Evolutionary conservation across 257 asterid species (phyloP).

Genomic region (Cruciata laevipes): DNA sequence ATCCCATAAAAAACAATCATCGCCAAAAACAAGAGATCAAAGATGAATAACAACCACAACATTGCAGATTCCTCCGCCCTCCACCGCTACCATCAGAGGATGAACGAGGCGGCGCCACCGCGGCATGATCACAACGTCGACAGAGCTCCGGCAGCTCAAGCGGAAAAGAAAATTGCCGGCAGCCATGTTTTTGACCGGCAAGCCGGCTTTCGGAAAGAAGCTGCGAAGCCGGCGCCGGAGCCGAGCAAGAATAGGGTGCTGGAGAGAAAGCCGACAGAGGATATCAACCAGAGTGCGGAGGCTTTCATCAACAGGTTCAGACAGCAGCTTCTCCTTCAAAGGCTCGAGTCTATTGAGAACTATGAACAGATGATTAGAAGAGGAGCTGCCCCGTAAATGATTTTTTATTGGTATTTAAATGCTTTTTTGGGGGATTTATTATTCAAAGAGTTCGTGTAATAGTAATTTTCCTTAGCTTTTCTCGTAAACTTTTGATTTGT

Average conservation of each 20-base stretch:
- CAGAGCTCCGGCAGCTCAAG: not conserved
- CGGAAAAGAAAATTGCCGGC: not conserved
- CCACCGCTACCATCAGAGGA: not conserved
- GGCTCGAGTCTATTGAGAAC: constrained; percentile 75
- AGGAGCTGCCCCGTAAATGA: not conserved
- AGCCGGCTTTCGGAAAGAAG: not conserved
- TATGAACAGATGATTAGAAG: constrained; percentile 67
- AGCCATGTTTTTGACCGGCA: not conserved
- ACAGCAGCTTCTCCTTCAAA: constrained; percentile 56
- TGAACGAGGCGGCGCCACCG: not conserved
- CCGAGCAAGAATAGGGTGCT: constrained; percentile 20
- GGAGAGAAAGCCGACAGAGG: constrained; percentile 42
- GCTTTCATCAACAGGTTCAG: constrained; percentile 60
- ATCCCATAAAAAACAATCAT: not conserved
- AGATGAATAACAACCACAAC: not conserved
- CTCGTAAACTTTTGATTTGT: not conserved
- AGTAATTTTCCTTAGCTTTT: not conserved
- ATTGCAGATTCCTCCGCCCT: not conserved
- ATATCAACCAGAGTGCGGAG: constrained; percentile 63
- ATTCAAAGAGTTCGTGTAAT: not conserved
- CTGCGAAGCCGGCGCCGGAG: constrained; percentile 5
- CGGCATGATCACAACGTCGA: not conserved
- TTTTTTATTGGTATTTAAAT: no score
- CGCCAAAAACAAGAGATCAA: not conserved
- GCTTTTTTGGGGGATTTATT: no score